A percentile compares a stretch with the other conserved stretches of the same genome.
phyloP scores from a whole-genome alignment of 805 yeast genomes.

The Komagataella populi region DNA sequence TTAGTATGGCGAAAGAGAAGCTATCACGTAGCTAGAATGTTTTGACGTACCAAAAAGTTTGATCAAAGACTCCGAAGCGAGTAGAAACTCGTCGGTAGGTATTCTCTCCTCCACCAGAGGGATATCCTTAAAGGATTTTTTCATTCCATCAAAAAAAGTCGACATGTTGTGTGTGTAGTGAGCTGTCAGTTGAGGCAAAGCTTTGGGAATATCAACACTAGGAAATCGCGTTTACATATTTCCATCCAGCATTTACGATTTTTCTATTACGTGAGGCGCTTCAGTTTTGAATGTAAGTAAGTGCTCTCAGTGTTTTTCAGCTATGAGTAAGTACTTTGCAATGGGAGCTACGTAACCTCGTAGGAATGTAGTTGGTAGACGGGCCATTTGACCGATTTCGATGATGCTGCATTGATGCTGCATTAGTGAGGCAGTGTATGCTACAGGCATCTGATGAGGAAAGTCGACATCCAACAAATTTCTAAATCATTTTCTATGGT shows the following conservation, averaged over 20 bases:
- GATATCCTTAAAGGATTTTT: conserved; percentile 64
- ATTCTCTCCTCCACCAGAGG: conserved; percentile 50
- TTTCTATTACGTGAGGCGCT: too few relatives aligned
- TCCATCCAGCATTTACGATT: background rate
- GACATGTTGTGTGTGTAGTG: conserved; percentile 25
- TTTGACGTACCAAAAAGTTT: conserved; percentile 50
- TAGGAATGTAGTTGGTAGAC: too few relatives aligned
- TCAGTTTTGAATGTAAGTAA: too few relatives aligned
- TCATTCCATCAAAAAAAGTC: conserved; percentile 73
- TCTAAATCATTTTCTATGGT: too few relatives aligned
- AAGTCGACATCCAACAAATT: too few relatives aligned
- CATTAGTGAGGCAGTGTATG: too few relatives aligned
- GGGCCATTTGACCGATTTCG: too few relatives aligned
- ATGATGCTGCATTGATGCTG: too few relatives aligned
- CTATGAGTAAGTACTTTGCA: too few relatives aligned
- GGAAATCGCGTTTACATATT: background rate
- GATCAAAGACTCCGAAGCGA: conserved; percentile 75
- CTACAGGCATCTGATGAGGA: too few relatives aligned
- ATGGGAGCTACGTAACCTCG: too few relatives aligned
- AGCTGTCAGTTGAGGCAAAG: background rate
- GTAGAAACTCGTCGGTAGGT: conserved; percentile 63
- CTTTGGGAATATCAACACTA: background rate
- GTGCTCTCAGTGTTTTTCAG: too few relatives aligned
- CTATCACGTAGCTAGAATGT: background rate
- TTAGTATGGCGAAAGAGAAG: background rate